Evolutionary conservation across 129 eudicot species (phyloP).

Genomic region (Kitagawia praeruptora): DNA sequence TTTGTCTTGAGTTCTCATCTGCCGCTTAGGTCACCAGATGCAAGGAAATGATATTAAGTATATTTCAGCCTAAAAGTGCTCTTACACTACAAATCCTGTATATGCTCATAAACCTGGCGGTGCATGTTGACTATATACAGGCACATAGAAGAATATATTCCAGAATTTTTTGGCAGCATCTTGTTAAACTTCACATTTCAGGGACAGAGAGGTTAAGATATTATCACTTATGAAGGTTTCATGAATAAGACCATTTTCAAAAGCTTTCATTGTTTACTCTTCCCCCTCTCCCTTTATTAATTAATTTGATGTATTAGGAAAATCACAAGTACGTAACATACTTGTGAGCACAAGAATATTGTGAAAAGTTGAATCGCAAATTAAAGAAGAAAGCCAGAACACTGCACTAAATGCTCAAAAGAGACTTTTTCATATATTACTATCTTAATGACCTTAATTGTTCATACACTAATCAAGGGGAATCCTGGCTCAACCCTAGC

Average conservation of each 20-base stretch:
- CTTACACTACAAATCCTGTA: neutral
- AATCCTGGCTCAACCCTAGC: conserved; percentile 47
- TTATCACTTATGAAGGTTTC: neutral
- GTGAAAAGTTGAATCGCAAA: neutral
- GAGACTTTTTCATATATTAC: conserved; percentile 5
- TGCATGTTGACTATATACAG: neutral
- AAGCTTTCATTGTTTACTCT: neutral
- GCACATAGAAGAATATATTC: neutral
- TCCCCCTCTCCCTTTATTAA: neutral
- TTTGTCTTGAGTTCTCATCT: conserved; percentile 3
- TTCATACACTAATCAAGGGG: conserved; percentile 23
- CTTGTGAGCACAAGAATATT: neutral
- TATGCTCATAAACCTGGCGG: neutral
- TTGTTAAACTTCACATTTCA: neutral
- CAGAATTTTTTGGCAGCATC: neutral
- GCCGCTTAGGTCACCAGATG: neutral
- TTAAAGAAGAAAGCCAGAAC: neutral
- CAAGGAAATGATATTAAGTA: neutral
- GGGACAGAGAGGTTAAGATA: neutral
- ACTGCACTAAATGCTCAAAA: neutral
- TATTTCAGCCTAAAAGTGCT: neutral
- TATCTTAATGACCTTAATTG: conserved; percentile 23
- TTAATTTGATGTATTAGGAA: neutral
- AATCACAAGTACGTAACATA: neutral
- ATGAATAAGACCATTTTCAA: neutral